Base-by-base conservation (phyloP, 148 eudicot species). In the Dysphania ambrosioides region DNA sequence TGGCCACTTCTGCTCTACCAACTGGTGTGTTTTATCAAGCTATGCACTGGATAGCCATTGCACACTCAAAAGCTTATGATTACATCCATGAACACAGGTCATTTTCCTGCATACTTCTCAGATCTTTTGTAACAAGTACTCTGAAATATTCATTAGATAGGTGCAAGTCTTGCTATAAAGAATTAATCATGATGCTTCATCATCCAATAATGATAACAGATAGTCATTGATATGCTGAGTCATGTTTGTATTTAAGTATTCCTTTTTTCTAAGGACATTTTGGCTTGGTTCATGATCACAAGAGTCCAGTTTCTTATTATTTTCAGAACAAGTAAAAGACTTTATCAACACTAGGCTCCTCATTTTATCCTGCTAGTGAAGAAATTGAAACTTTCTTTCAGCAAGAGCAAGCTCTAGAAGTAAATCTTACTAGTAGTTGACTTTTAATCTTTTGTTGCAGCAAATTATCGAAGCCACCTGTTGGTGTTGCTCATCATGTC, bases 41-140 rank as follows among this genome's bases (percentile, higher is more conserved):
- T 74, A 95, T 95, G 97, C 80, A 92, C 34, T 92, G 92, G 93
- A 95, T 95, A 32, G 85, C 94, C 32, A 49, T 86, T 78, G 99
- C 99, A 26, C 99, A 95, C 87, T 78, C 86, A 35, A 88, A 88
- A 78, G 99, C 99, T n/a, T 95, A 90, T 79, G 96, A 90, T 71
- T 95, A 92, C 77, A 95, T 95, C 81, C 97, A 92, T 86, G 91
- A 89, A 71, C 85, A 95, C 71, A 95, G 98, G 98, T 94, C 76
- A 26, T 47, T 35, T 68, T 61, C 49, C 53, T 70, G 21, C 58
- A 77, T 15, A 44, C 8, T 77, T 68, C 78, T 44, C 12, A 56
- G 6, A 0, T 47, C 13, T 15, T 27, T 61, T 41, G 6, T 24
- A 23, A 21, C 38, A 51, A 60, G 10, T 27, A 35, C 61, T 57